Conservation (phyloP, 2,329 filamentous ascomycete genomes). For the Colletotrichum euphorbiae region DNA sequence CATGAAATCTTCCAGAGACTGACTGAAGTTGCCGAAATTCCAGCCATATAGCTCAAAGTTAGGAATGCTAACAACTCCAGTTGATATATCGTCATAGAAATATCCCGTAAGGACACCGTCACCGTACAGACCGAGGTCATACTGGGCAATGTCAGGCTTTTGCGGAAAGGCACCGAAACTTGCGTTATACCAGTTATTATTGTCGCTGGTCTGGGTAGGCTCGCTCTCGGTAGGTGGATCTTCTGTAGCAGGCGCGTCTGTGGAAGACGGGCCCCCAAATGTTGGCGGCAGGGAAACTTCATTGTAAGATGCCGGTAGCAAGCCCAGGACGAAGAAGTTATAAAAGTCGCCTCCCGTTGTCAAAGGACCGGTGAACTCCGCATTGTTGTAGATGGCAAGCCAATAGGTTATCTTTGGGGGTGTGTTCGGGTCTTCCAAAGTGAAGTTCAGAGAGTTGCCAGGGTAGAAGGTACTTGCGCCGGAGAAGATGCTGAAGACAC, state of each 20-base stretch:
- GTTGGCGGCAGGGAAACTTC: slow-evolving; percentile 5
- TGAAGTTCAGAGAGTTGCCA: slow-evolving; percentile 28
- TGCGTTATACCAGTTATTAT: not conserved
- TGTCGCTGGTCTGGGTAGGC: not conserved
- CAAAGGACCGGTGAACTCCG: slow-evolving; percentile 25
- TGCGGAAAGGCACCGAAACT: slow-evolving; percentile 17
- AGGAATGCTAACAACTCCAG: slow-evolving; percentile 27
- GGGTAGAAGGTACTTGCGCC: slow-evolving; percentile 27
- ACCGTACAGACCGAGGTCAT: not conserved
- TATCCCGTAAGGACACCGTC: slow-evolving; percentile 25
- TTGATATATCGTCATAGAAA: slow-evolving; percentile 28
- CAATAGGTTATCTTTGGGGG: not conserved
- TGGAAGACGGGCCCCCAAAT: slow-evolving; percentile 3
- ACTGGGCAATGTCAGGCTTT: slow-evolving; percentile 6
- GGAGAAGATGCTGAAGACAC: slow-evolving; percentile 15
- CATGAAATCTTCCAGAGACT: slow-evolving; percentile 1
- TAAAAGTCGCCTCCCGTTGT: slow-evolving; percentile 32
- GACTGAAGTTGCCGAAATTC: slow-evolving; percentile 25
- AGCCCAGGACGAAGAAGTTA: slow-evolving; percentile 29
- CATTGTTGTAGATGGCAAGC: slow-evolving; percentile 28
- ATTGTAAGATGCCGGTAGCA: slow-evolving; percentile 18
- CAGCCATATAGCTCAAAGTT: slow-evolving; percentile 24
- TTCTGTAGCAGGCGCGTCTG: not conserved
- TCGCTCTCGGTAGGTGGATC: not conserved
- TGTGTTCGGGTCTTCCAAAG: slow-evolving; percentile 7